Evolutionary conservation across 805 yeast species (phyloP), one percentile per base, ranked within the genome.

Genomic region (Spathaspora passalidarum): DNA sequence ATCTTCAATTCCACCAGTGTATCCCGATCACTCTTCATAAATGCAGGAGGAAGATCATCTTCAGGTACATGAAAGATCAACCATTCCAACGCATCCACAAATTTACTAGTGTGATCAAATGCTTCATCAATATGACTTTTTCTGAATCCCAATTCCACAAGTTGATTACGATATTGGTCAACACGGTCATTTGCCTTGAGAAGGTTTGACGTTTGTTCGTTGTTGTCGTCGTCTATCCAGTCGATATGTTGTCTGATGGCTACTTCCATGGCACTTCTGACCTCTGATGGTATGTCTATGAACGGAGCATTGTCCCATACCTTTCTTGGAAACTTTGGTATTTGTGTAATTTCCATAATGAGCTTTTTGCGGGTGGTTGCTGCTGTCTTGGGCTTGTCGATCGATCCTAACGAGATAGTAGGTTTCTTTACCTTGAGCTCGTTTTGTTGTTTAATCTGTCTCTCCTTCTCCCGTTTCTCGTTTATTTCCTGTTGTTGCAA

Each of bases 31-130:
- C 79, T 66, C 49, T 82, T 81, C 14, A 76, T 73, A 56, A 86
- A 86, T 40, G 73, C 68, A 0, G 66, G 53, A 0, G 99, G 99
- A 25, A 92, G 68, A 56, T 92, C 99, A 59, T 91, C 98, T 51
- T 94, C 97, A 0, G 98, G 98, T 2, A 92, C 79, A 57, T 92
- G 94, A 53, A 91, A 83, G 9, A 92, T 65, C 16, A 92, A 74
- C 92, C 94, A 86, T 49, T 84, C 88, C 37, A 86, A 62, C 0
- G 84, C 74, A 19, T 76, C 80, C 1, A 76, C 71, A 45, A 80
- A 73, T 1, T 75, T 55, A 3, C 59, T 51, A 0, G 83, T 70
- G 56, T 87, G 87, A 21, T 69, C 65, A 40, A 88, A 65, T 0
- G 97, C 82, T 56, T 92, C 98, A 1, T 68, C 64, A 1, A 85